Evolutionary conservation across 2,329 filamentous ascomycete species (phyloP), one percentile per base, ranked within the genome.

Genomic region (Nannizzia gypsea): DNA sequence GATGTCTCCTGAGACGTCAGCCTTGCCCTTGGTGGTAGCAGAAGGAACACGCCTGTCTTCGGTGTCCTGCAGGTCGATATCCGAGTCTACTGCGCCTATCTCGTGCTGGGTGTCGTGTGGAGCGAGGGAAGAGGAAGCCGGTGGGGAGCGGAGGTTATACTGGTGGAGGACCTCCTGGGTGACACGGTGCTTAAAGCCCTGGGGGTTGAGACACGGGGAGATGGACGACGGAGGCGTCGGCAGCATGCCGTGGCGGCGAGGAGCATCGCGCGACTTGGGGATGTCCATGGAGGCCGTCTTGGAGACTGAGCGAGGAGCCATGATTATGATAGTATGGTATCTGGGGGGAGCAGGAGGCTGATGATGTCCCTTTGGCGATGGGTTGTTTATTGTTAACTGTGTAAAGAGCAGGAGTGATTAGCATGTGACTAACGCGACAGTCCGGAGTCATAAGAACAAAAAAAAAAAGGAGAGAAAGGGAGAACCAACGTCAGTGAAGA

Each of bases 181-280:
- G 57, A 69, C 78, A 71, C 85, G 85, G 64, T 83, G 81, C 73
- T 87, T 88, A 71, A 88, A 83, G 68, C 87, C 87, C 68, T 92
- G 89, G 62, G 91, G 89, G 67, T 87, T 85, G 66, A 96, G 81
- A 67, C 84, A 86, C 56, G 92, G 92, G 63, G 91, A 96, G 72
- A 96, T 90, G 74, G 91, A 96, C 79, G 92, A 95, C 63, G 92
- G 92, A 71, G 92, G 92, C 72, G 92, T 96, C 64, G 88, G 90
- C 69, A 96, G 84, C 72, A 76, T 73, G 57, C 65, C 67, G 54
- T 69, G 69, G 48, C 72, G 26, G 62, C 61, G 61, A 67, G 63
- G 63, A 71, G 66, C 62, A 61, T 70, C 69, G 63, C 74, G 74
- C 59, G 74, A 71, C 64, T 76, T 75, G 63, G 76, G 76, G 61